Base-by-base conservation (phyloP, 2,329 filamentous ascomycete genomes). In the Arachnopeziza araneosa region DNA sequence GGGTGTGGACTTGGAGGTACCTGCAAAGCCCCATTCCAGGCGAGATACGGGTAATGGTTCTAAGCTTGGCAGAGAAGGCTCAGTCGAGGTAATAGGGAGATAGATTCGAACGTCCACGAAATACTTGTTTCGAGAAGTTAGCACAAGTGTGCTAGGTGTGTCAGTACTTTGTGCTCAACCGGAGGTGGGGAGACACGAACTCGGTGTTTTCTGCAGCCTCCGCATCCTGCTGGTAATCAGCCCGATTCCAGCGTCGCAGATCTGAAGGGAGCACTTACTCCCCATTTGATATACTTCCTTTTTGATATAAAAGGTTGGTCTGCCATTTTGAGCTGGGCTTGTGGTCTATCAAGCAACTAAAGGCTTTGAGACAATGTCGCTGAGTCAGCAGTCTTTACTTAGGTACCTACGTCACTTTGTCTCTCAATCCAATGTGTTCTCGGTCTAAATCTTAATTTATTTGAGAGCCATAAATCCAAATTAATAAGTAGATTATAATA, bases 21-120 rank as follows among this genome's bases (percentile, higher is more conserved):
- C 66, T 14, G 65, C 60, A 52, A 73, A 73, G 1, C 65, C 71
- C 71, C 71, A 73, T 63, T 73, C 65, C 6, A 68, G 60, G 24
- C 70, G 61, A 10, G 55, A 57, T 6, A 56, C 51, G 8, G 66
- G 61, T 24, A 62, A 48, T 24, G 51, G 21, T 19, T 61, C 52
- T 9, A 49, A 58, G 10, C 32, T 26, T 24, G 59, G 56, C 22
- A 58, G 32, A 10, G 52, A 48, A 36, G 57, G 48, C 7, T 61
- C 56, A 19, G 57, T 24, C 7, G 56, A 50, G 17, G 52, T 24
- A 48, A n/a, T 50, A 10, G 55, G 58, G 50, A 52, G 67, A 52
- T 62, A 61, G 48, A 72, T 65, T 9, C 71, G 66, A 24, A 71
- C 61, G 32, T 73, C 71, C 52, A 72, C 63, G 57, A 67, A 73